Base-by-base conservation (phyloP, 352 stramenopile species). In the Phytopythium boreale region DNA sequence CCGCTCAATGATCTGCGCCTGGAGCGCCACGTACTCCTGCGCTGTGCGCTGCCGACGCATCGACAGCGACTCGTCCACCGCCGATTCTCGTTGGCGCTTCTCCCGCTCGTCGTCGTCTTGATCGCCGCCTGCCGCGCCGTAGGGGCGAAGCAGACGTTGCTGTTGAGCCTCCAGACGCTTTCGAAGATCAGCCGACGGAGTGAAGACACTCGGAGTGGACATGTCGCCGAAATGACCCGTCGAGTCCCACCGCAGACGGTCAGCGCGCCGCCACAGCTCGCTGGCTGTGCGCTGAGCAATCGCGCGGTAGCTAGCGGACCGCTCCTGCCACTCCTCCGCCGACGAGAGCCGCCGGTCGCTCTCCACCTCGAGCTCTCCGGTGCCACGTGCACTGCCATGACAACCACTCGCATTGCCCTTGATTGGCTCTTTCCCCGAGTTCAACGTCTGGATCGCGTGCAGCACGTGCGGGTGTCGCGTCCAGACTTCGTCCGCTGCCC, bases 221-320 rank as follows among this genome's bases (percentile, higher is more conserved):
- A n/a, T 46, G 2, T 24, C 63, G 2, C 14, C 50, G 49, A 84
- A 86, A 34, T 84, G 71, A 0, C 37, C 52, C 1, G 76, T 73
- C 10, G 75, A 74, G 49, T 90, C 81, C 79, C 81, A 88, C 1
- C 79, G 81, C 49, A 67, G 55, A 19, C 79, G 79, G 47, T 76
- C 65, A 2, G 55, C 62, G 2, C 67, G 64, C 6, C 55, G 63
- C 47, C 63, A 64, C 43, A 88, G 58, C 17, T 72, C 68, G 12
- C 77, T 57, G 11, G 56, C 39, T 11, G 67, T 61, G 19, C 79
- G 70, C 4, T 44, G 9, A 4, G 75, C 79, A 29, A 90, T 82
- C 27, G 62, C 71, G 43, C 79, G 70, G 50, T 90, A 88, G 59
- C 71, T 84, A 4, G 52, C 61, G 4, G 71, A 80, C 20, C 81